Conservation (phyloP, 2,329 filamentous ascomycete species). For the Cordyceps farinosa region DNA sequence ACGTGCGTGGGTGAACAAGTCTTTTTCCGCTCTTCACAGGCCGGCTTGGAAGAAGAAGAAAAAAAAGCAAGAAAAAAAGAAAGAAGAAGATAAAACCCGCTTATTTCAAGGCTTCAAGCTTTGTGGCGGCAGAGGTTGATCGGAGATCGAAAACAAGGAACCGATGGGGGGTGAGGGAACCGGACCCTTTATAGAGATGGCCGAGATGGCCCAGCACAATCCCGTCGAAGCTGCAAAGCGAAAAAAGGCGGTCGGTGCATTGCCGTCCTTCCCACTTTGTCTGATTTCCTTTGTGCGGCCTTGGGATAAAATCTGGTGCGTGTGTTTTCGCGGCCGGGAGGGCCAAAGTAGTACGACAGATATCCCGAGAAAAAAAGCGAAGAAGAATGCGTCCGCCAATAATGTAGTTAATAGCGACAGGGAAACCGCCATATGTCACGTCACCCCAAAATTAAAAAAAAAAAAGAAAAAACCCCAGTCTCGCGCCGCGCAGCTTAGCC, state of each 20-base stretch:
- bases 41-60: neutral
- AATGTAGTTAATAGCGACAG: no score
- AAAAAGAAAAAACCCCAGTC: neutral
- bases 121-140: neutral
- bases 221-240: neutral
- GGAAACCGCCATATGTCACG: no score
- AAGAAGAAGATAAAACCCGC: neutral
- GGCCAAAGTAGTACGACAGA: no score
- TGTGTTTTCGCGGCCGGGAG: no score
- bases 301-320: neutral
- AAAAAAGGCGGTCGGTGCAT: neutral
- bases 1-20: conserved; percentile 11
- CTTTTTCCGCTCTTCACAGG: neutral
- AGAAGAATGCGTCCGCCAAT: no score
- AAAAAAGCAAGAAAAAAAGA: neutral
- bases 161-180: neutral
- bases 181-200: neutral
- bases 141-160: neutral
- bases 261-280: neutral
- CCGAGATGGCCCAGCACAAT: neutral
- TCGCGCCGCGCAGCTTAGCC: neutral
- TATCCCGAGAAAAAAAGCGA: no score
- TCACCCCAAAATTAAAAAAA: neutral
- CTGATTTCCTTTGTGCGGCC: neutral
- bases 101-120: neutral